Evolutionary conservation across 2,329 filamentous ascomycete genomes (phyloP).

Genomic region (Penicillium brevicompactum): DNA sequence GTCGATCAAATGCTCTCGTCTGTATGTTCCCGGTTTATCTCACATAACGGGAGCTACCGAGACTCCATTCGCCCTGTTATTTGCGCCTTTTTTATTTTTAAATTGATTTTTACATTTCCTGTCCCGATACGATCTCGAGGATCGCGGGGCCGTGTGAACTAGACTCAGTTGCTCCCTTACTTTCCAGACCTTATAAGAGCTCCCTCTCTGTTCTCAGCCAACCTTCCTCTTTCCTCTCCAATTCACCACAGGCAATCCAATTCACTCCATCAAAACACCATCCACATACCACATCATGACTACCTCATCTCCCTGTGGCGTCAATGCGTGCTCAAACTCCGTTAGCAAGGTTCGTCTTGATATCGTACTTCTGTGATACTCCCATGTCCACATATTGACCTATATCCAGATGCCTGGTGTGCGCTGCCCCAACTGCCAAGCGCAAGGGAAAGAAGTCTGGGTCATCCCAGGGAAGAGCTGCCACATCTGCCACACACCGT

Average conservation of each 20-base stretch:
- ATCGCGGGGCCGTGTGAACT: constrained; percentile 8
- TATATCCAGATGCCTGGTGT: constrained; percentile 46
- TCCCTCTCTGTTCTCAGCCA: constrained; percentile 1
- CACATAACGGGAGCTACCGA: constrained; percentile 18
- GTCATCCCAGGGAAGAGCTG: constrained; percentile 51
- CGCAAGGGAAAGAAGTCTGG: constrained; percentile 43
- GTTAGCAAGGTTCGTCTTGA: constrained; percentile 19
- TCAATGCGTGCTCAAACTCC: constrained; percentile 12
- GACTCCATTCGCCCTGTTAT: constrained; percentile 1
- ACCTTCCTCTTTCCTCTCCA: background rate
- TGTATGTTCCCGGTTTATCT: background rate
- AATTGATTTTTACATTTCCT: background rate
- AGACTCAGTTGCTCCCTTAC: background rate
- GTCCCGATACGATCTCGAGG: background rate
- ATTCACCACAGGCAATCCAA: background rate
- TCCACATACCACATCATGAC: constrained; percentile 10
- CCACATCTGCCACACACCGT: constrained; percentile 43
- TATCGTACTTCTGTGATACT: background rate
- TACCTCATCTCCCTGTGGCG: constrained; percentile 7
- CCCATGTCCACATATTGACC: background rate
- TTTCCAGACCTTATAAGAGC: constrained; percentile 8
- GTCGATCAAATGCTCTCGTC: background rate
- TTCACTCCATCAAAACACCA: background rate
- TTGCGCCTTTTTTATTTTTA: background rate
- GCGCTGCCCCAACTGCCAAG: constrained; percentile 42